A percentile compares a stretch with the other conserved stretches of the same genome.
phyloP scores from a whole-genome alignment of 306 rosid genomes.

The Cercis canadensis region DNA sequence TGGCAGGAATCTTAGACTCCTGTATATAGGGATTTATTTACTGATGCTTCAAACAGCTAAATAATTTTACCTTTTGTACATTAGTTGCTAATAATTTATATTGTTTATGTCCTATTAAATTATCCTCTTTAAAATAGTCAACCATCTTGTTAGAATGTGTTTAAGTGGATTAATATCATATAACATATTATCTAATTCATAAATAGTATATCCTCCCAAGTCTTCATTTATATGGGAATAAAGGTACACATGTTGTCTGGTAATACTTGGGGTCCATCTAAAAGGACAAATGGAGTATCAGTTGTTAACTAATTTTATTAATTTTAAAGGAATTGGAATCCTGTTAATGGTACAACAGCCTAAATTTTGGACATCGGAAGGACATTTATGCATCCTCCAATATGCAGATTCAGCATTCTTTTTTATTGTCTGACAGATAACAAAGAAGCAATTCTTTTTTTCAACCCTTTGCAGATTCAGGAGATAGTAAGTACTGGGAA shows the following conservation, averaged over 20 bases:
- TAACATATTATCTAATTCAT: neutral
- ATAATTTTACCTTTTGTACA: conserved; percentile 16
- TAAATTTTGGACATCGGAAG: conserved; percentile 3
- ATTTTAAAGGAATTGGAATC: conserved; percentile 3
- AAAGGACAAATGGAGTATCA: conserved; percentile 9
- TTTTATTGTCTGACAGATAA: conserved; percentile 26
- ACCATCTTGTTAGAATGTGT: neutral
- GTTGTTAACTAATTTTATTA: neutral
- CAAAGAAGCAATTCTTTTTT: conserved; percentile 34
- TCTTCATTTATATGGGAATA: conserved; percentile 10
- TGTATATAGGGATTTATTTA: no score
- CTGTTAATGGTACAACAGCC: neutral
- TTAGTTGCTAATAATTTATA: neutral
- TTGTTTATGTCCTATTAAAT: conserved; percentile 16
- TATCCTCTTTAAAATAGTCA: neutral
- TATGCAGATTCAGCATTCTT: conserved; percentile 2
- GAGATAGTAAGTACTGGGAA: conserved; percentile 91
- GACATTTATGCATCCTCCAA: conserved; percentile 9
- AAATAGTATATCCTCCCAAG: neutral
- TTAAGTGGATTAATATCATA: neutral
- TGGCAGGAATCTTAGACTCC: conserved; percentile 14
- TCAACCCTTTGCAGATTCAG: conserved; percentile 69
- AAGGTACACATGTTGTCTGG: conserved; percentile 15
- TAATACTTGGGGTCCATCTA: conserved; percentile 14
- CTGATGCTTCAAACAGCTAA: no score